Percentiles rank a stretch among this genome's conserved stretches.
phyloP scores from a whole-genome alignment of 1,284 basidiomycete genomes.

The Apiotrichum porosum region DNA sequence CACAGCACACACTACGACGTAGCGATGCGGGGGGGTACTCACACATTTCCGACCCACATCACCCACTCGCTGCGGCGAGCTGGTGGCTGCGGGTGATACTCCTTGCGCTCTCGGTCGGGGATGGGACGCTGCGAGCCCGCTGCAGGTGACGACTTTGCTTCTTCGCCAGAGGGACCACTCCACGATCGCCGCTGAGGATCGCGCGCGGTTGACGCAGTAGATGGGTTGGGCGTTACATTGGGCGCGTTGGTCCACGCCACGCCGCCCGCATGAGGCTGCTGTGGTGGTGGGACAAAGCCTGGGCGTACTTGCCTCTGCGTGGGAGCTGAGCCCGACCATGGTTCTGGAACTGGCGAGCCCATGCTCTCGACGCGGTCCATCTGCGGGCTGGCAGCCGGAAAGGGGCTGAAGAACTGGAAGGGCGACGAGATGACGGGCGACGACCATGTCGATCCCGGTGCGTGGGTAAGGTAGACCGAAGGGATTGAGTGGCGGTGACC shows the following conservation, averaged over 20 bases:
- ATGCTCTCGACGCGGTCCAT: slow-evolving; percentile 8
- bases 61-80: slow-evolving; percentile 81
- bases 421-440: slow-evolving; percentile 14
- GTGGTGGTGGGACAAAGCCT: not conserved
- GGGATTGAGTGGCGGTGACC: slow-evolving; percentile 6
- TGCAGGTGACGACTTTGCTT: not conserved
- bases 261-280: not conserved
- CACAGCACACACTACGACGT: no score
- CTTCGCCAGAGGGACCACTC: not conserved
- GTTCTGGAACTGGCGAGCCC: slow-evolving; percentile 9
- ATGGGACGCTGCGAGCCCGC: not conserved
- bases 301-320: not conserved
- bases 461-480: slow-evolving; percentile 10
- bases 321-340: slow-evolving; percentile 1
- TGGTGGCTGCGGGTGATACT: slow-evolving; percentile 49
- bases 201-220: no score
- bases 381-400: slow-evolving; percentile 4
- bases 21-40: no score
- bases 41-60: slow-evolving; percentile 67
- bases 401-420: slow-evolving; percentile 15
- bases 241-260: not conserved
- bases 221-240: no score
- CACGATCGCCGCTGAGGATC: no score
- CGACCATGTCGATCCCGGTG: slow-evolving; percentile 10
- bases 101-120: slow-evolving; percentile 37